Percentiles rank a stretch among this genome's conserved stretches.
phyloP scores from a whole-genome alignment of 2,329 filamentous ascomycete genomes.

The Hawksworthiomyces lignivorus region DNA sequence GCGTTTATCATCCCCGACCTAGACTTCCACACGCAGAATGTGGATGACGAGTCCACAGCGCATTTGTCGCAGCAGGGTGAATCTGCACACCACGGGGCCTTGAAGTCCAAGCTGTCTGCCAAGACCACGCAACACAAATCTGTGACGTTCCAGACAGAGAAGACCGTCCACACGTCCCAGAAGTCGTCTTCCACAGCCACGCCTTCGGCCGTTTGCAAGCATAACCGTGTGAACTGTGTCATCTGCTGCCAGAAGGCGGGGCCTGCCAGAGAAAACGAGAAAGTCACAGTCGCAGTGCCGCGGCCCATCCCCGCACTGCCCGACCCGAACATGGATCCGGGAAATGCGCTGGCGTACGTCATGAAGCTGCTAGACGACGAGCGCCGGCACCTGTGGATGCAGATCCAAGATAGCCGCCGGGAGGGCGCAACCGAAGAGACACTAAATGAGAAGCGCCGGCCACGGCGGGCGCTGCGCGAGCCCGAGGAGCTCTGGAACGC shows the following conservation, averaged over 20 bases:
- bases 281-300: slow-evolving; percentile 15
- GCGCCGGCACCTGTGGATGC: slow-evolving; percentile 64
- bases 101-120: background rate
- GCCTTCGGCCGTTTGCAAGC: slow-evolving; percentile 6
- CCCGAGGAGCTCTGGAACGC: slow-evolving; percentile 15
- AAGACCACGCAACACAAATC: background rate
- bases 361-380: slow-evolving; percentile 79
- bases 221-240: slow-evolving; percentile 16
- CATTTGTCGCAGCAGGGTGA: no score
- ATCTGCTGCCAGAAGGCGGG: slow-evolving; percentile 14
- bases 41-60: background rate
- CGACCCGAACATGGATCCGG: slow-evolving; percentile 36
- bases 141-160: background rate
- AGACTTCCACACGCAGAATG: slow-evolving; percentile 10
- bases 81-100: no score
- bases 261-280: slow-evolving; percentile 3
- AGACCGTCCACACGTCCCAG: background rate
- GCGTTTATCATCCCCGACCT: slow-evolving; percentile 19
- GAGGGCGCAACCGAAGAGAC: slow-evolving; percentile 5
- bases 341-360: slow-evolving; percentile 68
- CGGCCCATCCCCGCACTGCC: slow-evolving; percentile 9
- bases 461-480: slow-evolving; percentile 12
- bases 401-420: slow-evolving; percentile 48
- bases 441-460: slow-evolving; percentile 7
- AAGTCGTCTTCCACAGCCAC: background rate